Percentiles rank a stretch among this genome's conserved stretches.
Evolutionary conservation across 2,329 filamentous ascomycete species (phyloP).

Genomic region (Neodidymelliopsis sp.): DNA sequence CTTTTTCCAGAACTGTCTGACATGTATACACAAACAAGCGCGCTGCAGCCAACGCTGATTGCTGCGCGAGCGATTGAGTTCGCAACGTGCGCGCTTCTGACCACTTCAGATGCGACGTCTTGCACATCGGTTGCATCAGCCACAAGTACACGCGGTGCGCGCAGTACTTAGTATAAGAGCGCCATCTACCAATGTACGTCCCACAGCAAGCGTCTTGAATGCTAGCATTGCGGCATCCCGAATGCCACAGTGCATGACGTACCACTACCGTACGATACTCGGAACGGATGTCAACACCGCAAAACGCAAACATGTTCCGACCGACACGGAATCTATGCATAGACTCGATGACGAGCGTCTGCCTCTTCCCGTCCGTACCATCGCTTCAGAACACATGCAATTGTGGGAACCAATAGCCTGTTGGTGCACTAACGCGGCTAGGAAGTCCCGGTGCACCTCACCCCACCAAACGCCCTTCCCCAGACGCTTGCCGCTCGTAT

Average conservation of each 20-base stretch:
- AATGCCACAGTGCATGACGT: conserved; percentile 22
- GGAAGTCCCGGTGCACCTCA: conserved; percentile 26
- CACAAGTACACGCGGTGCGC: background rate
- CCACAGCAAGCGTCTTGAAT: conserved; percentile 3
- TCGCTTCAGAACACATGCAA: conserved; percentile 20
- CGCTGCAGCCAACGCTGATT: background rate
- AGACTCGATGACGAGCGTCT: conserved; percentile 34
- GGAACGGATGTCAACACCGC: conserved; percentile 12
- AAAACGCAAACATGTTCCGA: conserved; percentile 19
- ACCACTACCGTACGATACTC: conserved; percentile 15
- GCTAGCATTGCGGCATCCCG: conserved; percentile 1
- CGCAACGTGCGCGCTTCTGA: background rate
- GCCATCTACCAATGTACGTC: background rate
- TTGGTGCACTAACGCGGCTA: conserved; percentile 14
- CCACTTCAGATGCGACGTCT: background rate
- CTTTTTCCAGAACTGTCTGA: background rate
- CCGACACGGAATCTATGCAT: conserved; percentile 25
- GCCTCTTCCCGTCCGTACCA: conserved; percentile 22
- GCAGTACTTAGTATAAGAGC: background rate
- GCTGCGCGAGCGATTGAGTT: background rate
- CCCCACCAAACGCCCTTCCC: conserved; percentile 14
- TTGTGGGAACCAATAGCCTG: conserved; percentile 9
- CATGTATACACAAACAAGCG: background rate
- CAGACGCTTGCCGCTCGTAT: conserved; percentile 23
- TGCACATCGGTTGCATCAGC: background rate